Evolutionary conservation across 2,329 filamentous ascomycete genomes (phyloP), one percentile per base, ranked within the genome.

Genomic region (Apiospora pterosperma): DNA sequence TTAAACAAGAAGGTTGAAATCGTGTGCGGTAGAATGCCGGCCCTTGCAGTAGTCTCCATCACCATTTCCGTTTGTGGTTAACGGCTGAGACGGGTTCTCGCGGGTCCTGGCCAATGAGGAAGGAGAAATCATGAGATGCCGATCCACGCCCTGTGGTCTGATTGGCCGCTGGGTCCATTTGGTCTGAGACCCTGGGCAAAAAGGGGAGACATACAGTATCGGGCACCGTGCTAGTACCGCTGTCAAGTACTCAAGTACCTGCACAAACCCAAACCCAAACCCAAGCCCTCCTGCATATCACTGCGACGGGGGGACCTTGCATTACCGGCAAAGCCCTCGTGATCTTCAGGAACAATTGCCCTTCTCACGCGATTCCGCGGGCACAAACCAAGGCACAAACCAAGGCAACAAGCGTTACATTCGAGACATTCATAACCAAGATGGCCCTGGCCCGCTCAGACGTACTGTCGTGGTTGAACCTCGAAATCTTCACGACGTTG

Each of bases 351-450:
- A 55, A 55, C 48, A 34, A 34, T 34, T 55, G 48, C 48, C 48
- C 34, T n/a, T 55, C 48, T 55, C 28, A 34, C n/a, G 48, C 48
- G 11, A n/a, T 55, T 34, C 28, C 48, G 48, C 25, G 48, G 12
- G 28, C 28, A 55, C 48, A 55, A 55, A 34, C 48, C 48, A 55
- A 55, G 48, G 48, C 48, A 55, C 48, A 55, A 55, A 34, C 48
- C 48, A 55, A 55, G 48, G 48, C 48, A 55, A n/a, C 48, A 55
- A 8, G 48, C 48, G 28, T 55, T n/a, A 28, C 48, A 55, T 34
- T 55, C 28, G 48, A 55, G 48, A 55, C 48, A 55, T 55, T 55
- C 48, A 55, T 55, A 55, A 55, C 48, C 48, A 34, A 55, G 28
- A 31, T 55, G 28, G 28, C 16, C 48, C 48, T 28, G 16, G 48